Evolutionary conservation across 2,329 filamentous ascomycete genomes (phyloP), one percentile per base, ranked within the genome.

Genomic region (Monilinia aucupariae): DNA sequence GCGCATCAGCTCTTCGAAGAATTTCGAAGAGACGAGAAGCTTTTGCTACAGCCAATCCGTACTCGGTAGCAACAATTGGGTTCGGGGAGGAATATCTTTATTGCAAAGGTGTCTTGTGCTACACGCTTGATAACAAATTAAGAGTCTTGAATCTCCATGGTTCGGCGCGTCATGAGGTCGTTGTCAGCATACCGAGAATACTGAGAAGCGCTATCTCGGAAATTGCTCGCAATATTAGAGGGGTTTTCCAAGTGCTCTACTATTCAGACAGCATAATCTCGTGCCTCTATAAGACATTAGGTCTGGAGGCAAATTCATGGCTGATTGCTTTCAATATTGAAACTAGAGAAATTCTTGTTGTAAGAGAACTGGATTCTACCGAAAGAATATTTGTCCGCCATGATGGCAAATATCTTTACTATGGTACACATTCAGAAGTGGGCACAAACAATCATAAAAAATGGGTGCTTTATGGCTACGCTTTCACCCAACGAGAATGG

Each of bases 381-480:
- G 75, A 78, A 34, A 85, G 82, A 64, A 74, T 91, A 1, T 90
- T 91, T 72, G 86, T 88, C 3, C 82, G 88, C 12, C 88, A 90
- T 65, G 84, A 85, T 64, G 69, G 73, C 1, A 70, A 79, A 1
- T 85, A 83, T 71, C 77, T 92, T 3, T 88, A 86, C 69, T 88
- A 84, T 68, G 89, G 87, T 5, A 87, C 85, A 0, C 83, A 86
- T 72, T 85, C 82, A 0, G 79, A 80, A 8, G 71, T 76, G 4
- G 80, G 79, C 6, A 73, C 76, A 2, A 80, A 85, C 68, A 84
- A 82, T 0, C 79, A 82, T 66, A 80, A 79, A 39, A 82, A 85
- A 71, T 92, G 89, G 89, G 75, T 80, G 0, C 75, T 91, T 39
- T 75, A 78, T 37, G 81, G 82, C 3, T 82, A 82, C 65, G 72